Conservation (phyloP, 192 early-diverging fungal genomes). For the Coemansia sp. region DNA sequence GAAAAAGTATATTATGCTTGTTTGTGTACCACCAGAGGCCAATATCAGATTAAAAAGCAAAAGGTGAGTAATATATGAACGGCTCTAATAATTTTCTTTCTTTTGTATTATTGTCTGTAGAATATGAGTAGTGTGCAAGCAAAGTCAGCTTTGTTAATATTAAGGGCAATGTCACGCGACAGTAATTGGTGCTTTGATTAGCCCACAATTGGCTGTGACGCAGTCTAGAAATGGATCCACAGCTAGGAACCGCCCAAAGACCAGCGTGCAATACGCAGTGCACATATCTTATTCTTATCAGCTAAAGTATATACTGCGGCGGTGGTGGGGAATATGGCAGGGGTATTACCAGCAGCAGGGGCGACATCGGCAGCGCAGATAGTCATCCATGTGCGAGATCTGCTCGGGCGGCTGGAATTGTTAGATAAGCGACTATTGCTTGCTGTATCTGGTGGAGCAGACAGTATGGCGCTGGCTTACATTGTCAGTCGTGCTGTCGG, state of each 20-base stretch:
- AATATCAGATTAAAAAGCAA: background rate
- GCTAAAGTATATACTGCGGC: background rate
- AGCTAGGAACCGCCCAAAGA: background rate
- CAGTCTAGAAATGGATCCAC: background rate
- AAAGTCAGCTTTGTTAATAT: background rate
- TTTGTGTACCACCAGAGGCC: background rate
- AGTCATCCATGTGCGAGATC: constrained; percentile 17
- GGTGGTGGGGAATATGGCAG: background rate
- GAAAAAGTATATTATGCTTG: background rate
- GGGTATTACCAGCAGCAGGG: too few relatives aligned
- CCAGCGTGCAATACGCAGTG: background rate
- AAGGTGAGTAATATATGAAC: background rate
- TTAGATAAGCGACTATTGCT: constrained; percentile 34
- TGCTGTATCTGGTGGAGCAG: constrained; percentile 54
- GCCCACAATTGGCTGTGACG: background rate
- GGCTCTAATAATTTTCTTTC: background rate
- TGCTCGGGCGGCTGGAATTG: constrained; percentile 22
- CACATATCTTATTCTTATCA: background rate
- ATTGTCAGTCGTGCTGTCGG: constrained; percentile 27
- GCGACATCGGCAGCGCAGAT: constrained; percentile 1
- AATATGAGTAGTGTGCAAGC: background rate
- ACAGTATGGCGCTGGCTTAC: constrained; percentile 55
- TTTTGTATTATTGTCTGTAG: background rate
- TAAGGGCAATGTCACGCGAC: constrained; percentile 2
- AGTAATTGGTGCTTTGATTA: background rate